Evolutionary conservation across 148 eudicot species (phyloP), one percentile per base, ranked within the genome.

Genomic region (Agrostemma githago): DNA sequence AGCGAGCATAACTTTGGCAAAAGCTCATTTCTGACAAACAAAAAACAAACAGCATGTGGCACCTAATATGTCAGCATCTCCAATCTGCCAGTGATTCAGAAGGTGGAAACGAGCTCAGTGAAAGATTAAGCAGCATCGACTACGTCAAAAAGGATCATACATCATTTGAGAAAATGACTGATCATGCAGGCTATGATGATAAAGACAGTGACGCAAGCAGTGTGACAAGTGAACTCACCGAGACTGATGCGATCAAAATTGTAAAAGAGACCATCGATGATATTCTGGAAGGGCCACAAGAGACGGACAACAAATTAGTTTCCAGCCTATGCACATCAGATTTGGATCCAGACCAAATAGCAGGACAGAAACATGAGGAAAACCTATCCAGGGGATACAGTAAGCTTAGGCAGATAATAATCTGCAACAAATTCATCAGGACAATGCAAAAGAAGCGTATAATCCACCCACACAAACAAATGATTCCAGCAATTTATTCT

Each of bases 241-340:
- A 90, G 78, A 74, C 68, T 69, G 86, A 85, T 74, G 96, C 97
- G 4, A 80, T 87, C 68, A 85, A 90, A 79, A 76, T 95, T 44
- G 96, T 95, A 42, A 80, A 88, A 71, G 94, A 92, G 62, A 97
- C 99, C 62, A 89, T 95, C 38, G 91, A 92, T 80, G 85, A 88
- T 78, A 89, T 95, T 80, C 92, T 94, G 62, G 86, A 82, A 79
- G 69, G 8, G 40, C 88, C 86, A 77, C 89, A 90, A 78, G 92
- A 85, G 63, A 82, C 80, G 42, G 73, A 83, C 43, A 83, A 85
- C 51, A 86, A 83, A 65, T 74, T 72, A 66, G 53, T 39, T 76
- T 26, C 74, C n/a, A 72, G 48, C 68, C 40, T 66, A 60, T 12
- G 16, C 2, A 60, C 74, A 68, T 62, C 77, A 15, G 7, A 38